Conservation (phyloP, 805 yeast species). For the Lachancea dasiensis region DNA sequence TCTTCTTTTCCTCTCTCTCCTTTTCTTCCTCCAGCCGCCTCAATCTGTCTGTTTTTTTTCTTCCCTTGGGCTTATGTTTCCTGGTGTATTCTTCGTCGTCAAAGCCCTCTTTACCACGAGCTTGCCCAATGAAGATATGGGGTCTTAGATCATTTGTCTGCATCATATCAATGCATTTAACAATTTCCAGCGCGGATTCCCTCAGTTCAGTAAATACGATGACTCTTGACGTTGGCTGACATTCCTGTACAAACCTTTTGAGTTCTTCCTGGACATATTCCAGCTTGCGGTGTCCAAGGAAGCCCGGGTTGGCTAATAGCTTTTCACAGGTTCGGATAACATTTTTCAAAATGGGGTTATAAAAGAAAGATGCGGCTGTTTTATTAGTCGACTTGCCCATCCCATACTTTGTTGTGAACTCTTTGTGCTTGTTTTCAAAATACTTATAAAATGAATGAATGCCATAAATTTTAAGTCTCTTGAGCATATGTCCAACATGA, state of each 20-base stretch:
- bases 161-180: slow-evolving; percentile 48
- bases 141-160: slow-evolving; percentile 44
- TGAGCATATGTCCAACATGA: slow-evolving; percentile 64
- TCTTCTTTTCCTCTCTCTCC: slow-evolving; percentile 28
- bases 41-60: slow-evolving; percentile 35
- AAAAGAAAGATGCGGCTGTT: slow-evolving; percentile 55
- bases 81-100: slow-evolving; percentile 47
- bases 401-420: slow-evolving; percentile 52
- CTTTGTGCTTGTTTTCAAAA: slow-evolving; percentile 51
- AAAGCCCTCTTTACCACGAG: slow-evolving; percentile 64
- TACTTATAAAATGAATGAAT: slow-evolving; percentile 67
- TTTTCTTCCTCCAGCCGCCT: slow-evolving; percentile 31
- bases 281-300: slow-evolving; percentile 68
- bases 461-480: slow-evolving; percentile 76
- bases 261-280: slow-evolving; percentile 54
- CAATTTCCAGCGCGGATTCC: slow-evolving; percentile 85
- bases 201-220: slow-evolving; percentile 86
- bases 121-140: slow-evolving; percentile 90
- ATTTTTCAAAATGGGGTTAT: slow-evolving; percentile 41
- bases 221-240: slow-evolving; percentile 54
- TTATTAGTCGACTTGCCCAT: slow-evolving; percentile 60
- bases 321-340: slow-evolving; percentile 42
- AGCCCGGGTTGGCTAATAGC: slow-evolving; percentile 33
- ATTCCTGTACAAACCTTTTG: slow-evolving; percentile 43
- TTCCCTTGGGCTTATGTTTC: slow-evolving; percentile 41